Evolutionary conservation across 2,329 filamentous ascomycete genomes (phyloP).

Genomic region (Microascus cirrosus): DNA sequence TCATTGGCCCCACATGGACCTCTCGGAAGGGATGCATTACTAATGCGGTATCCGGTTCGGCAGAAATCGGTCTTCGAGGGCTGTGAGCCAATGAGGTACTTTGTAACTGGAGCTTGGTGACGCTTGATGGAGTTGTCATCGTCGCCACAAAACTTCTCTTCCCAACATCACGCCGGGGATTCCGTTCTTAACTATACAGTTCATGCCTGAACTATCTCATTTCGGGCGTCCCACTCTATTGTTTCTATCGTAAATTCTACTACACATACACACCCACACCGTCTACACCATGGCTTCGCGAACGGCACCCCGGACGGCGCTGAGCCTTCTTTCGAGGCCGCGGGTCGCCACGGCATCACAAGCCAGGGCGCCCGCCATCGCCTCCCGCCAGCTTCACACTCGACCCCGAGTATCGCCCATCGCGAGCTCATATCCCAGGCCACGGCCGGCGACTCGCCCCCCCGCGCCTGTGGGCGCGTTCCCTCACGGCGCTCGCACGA

Average conservation of each 20-base stretch:
- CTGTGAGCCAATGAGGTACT: background rate
- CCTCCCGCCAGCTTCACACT: slow-evolving; percentile 8
- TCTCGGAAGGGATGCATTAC: background rate
- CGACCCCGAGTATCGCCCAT: slow-evolving; percentile 5
- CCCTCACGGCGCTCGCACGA: slow-evolving; percentile 47
- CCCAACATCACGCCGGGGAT: background rate
- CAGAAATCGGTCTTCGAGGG: background rate
- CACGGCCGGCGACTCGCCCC: slow-evolving; percentile 4
- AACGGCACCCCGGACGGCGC: slow-evolving; percentile 7
- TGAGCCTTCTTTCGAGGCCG: slow-evolving; percentile 7
- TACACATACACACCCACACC: background rate
- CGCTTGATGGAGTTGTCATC: background rate
- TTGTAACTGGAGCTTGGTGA: background rate
- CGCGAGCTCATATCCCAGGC: slow-evolving; percentile 6
- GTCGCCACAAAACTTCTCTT: background rate
- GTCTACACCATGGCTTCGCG: slow-evolving; percentile 7
- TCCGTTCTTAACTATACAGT: background rate
- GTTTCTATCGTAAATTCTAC: background rate
- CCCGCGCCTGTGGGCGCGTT: slow-evolving; percentile 8
- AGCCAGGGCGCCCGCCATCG: slow-evolving; percentile 2
- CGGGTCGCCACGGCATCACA: background rate
- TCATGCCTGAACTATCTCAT: background rate
- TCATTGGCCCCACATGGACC: background rate
- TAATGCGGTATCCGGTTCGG: background rate
- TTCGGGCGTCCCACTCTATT: background rate